Percentiles rank a stretch among this genome's conserved stretches.
Conservation (phyloP, 352 stramenopile genomes). For the Globisporangium spiculum region DNA sequence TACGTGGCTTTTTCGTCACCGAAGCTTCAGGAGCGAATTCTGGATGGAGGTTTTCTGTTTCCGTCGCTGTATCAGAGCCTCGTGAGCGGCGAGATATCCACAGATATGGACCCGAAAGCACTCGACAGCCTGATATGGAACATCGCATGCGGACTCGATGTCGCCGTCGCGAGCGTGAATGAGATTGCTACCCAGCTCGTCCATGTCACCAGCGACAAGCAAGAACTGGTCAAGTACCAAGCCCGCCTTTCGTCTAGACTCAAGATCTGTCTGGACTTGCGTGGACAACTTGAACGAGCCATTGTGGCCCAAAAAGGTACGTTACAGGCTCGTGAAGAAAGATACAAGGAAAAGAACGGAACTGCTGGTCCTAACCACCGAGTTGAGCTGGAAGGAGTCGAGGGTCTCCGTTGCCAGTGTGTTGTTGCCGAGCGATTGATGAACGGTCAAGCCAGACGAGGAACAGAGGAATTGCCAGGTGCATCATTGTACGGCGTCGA, state of each 20-base stretch:
- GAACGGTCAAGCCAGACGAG: conserved; percentile 27
- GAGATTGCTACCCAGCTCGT: background rate
- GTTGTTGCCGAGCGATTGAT: conserved; percentile 36
- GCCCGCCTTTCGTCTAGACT: conserved; percentile 28
- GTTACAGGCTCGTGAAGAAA: conserved; percentile 11
- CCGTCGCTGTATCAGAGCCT: conserved; percentile 20
- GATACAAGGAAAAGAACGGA: background rate
- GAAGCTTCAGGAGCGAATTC: conserved; percentile 29
- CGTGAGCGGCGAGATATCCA: conserved; percentile 8
- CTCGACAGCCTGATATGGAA: conserved; percentile 45
- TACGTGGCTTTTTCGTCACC: conserved; percentile 37
- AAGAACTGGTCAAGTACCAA: conserved; percentile 9
- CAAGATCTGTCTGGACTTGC: conserved; percentile 43
- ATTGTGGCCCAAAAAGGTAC: conserved; percentile 29
- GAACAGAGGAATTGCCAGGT: conserved; percentile 27
- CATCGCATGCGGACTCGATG: conserved; percentile 44
- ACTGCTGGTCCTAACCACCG: background rate
- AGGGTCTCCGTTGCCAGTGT: conserved; percentile 32
- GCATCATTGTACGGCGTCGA: conserved; percentile 53
- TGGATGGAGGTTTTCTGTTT: conserved; percentile 52
- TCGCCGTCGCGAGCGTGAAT: conserved; percentile 35
- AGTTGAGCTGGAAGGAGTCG: conserved; percentile 20
- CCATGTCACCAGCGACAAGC: background rate
- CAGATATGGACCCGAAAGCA: conserved; percentile 17
- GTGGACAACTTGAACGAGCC: conserved; percentile 35